Conservation (phyloP, 352 stramenopile genomes). For the Hyaloperonospora arabidopsidis region DNA sequence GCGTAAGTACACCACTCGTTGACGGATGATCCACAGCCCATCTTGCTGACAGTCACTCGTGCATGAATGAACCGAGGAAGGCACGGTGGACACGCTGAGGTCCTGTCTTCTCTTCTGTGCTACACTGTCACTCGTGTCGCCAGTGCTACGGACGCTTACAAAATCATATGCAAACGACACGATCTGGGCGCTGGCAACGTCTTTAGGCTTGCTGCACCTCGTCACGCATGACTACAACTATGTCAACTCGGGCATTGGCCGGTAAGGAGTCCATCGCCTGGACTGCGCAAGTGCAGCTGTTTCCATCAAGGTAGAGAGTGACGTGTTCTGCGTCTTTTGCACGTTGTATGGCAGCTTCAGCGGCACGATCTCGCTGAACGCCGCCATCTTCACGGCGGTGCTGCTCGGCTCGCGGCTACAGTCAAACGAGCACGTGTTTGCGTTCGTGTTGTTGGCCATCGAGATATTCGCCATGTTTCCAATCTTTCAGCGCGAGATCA, state of each 20-base stretch:
- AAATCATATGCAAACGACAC: slow-evolving; percentile 87
- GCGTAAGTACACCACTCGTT: slow-evolving; percentile 22
- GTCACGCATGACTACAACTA: slow-evolving; percentile 89
- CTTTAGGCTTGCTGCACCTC: slow-evolving; percentile 77
- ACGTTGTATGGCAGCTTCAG: slow-evolving; percentile 46
- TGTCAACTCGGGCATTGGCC: slow-evolving; percentile 71
- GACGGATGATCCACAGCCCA: background rate
- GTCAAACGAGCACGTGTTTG: slow-evolving; percentile 88
- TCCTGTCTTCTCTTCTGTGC: slow-evolving; percentile 78
- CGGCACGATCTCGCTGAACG: slow-evolving; percentile 88
- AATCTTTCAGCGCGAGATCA: slow-evolving; percentile 78
- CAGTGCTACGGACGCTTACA: slow-evolving; percentile 87
- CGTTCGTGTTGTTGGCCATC: slow-evolving; percentile 86
- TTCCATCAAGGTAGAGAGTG: background rate
- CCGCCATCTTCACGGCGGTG: slow-evolving; percentile 88
- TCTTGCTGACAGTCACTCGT: slow-evolving; percentile 2
- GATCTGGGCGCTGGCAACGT: slow-evolving; percentile 81
- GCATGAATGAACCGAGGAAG: slow-evolving; percentile 15
- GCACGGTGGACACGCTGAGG: slow-evolving; percentile 44
- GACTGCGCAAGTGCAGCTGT: slow-evolving; percentile 1
- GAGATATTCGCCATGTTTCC: slow-evolving; percentile 88
- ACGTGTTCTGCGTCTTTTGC: slow-evolving; percentile 7
- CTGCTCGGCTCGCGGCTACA: slow-evolving; percentile 85
- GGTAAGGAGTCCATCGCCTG: slow-evolving; percentile 22
- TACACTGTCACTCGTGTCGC: slow-evolving; percentile 80